Percentiles rank a stretch among this genome's conserved stretches.
These are phyloP conservation scores for Phoma sp. DNA, from an alignment of 2,329 filamentous ascomycete species.

Conservation along the genomic window DNA sequence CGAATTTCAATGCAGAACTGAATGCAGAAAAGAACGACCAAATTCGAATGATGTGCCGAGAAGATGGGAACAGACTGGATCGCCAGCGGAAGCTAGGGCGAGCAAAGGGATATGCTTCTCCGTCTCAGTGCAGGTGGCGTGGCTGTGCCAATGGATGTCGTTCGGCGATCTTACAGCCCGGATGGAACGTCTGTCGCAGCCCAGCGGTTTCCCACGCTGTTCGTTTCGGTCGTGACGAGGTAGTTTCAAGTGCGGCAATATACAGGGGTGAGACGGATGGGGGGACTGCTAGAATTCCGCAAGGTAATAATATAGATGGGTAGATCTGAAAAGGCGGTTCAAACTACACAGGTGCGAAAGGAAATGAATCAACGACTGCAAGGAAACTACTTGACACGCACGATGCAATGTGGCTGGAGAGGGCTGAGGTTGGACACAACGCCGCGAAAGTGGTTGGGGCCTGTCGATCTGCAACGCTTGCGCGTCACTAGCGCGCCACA, in stretches of 20 bases:
- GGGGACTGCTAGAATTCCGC: no score
- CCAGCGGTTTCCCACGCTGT: slow-evolving; percentile 18
- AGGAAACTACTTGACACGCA: neutral
- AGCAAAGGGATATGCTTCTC: slow-evolving; percentile 8
- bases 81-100: slow-evolving; percentile 6
- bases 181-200: slow-evolving; percentile 28
- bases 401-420: slow-evolving; percentile 3
- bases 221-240: slow-evolving; percentile 26
- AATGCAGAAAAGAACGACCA: slow-evolving; percentile 4
- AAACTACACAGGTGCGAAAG: no score
- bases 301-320: no score
- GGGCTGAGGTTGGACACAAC: slow-evolving; percentile 1
- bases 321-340: no score
- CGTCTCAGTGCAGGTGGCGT: neutral
- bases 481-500: slow-evolving; percentile 15
- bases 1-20: slow-evolving; percentile 2
- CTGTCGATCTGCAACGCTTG: slow-evolving; percentile 17
- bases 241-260: slow-evolving; percentile 13
- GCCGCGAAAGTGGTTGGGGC: slow-evolving; percentile 8
- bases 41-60: neutral
- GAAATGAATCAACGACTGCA: neutral
- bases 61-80: neutral
- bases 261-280: no score
- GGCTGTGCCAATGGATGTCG: slow-evolving; percentile 10
- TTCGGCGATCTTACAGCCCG: slow-evolving; percentile 24